Conservation (phyloP, 495 filamentous ascomycete genomes). For the Tuber aestivum region DNA sequence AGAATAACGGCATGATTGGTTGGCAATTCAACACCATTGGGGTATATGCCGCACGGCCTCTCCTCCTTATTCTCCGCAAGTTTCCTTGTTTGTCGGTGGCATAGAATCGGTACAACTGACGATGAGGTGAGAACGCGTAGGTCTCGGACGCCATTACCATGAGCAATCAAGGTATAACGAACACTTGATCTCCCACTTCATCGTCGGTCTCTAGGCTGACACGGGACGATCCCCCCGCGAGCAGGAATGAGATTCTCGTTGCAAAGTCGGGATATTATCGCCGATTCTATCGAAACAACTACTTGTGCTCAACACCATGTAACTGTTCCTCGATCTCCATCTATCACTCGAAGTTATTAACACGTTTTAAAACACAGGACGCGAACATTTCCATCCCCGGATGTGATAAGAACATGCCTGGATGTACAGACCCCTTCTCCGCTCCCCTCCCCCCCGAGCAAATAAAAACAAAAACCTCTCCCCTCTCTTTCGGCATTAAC, state of each 20-base stretch:
- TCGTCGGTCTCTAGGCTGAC: conserved; percentile 29
- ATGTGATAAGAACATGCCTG: conserved; percentile 99
- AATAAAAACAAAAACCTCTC: not conserved
- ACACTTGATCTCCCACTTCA: conserved; percentile 12
- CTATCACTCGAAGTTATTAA: conserved; percentile 35
- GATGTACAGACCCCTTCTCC: conserved; percentile 44
- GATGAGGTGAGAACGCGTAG: conserved; percentile 29
- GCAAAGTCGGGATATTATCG: conserved; percentile 92
- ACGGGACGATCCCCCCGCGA: conserved; percentile 11
- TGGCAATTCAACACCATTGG: conserved; percentile 95
- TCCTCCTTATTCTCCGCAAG: conserved; percentile 22
- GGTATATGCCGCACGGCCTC: conserved; percentile 49
- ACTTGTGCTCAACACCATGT: conserved; percentile 47
- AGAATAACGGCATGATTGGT: conserved; percentile 78
- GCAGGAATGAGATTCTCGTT: conserved; percentile 92
- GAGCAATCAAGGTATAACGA: conserved; percentile 74
- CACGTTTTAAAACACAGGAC: conserved; percentile 55
- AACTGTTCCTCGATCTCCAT: conserved; percentile 27
- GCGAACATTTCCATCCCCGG: conserved; percentile 92
- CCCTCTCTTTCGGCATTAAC: conserved; percentile 10
- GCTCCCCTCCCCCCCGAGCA: conserved; percentile 6
- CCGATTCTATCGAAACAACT: conserved; percentile 80
- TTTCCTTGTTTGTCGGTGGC: conserved; percentile 27
- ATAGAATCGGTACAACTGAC: conserved; percentile 29
- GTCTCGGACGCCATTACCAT: conserved; percentile 82